Evolutionary conservation across 2,329 filamentous ascomycete species (phyloP).

Genomic region (Samsoniella hepiali): DNA sequence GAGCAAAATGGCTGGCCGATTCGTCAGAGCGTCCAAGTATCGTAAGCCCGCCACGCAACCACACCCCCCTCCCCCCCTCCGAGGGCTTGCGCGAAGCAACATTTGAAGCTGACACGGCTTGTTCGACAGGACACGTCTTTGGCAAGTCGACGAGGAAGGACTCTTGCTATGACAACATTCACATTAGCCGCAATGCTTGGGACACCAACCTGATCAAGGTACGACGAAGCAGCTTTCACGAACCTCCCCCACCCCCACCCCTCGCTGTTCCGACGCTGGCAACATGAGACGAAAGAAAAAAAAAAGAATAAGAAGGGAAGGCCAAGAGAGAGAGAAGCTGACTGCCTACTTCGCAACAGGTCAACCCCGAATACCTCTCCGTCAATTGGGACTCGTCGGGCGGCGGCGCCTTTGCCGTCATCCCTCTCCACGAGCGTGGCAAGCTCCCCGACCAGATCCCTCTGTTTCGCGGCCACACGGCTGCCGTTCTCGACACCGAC

Average conservation of each 20-base stretch:
- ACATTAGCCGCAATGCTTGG: conserved; percentile 98
- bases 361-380: conserved; percentile 90
- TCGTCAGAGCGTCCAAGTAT: conserved; percentile 67
- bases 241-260: neutral
- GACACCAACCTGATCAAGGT: conserved; percentile 98
- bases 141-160: conserved; percentile 94
- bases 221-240: conserved; percentile 20
- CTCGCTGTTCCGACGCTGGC: neutral
- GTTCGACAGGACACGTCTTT: conserved; percentile 82
- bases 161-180: conserved; percentile 96
- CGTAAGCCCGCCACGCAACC: conserved; percentile 45
- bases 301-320: neutral
- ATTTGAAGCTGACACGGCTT: conserved; percentile 23
- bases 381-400: conserved; percentile 99
- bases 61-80: conserved; percentile 21
- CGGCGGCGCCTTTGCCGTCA: conserved; percentile 93
- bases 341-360: conserved; percentile 50
- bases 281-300: neutral
- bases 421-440: conserved; percentile 84
- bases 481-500: conserved; percentile 93
- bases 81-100: conserved; percentile 10
- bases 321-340: conserved; percentile 10
- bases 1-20: conserved; percentile 56
- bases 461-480: conserved; percentile 93
- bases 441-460: conserved; percentile 91